These are phyloP conservation scores for Aspergillus sclerotioniger DNA, from an alignment of 495 filamentous ascomycete genomes.

Conservation along the genomic window DNA sequence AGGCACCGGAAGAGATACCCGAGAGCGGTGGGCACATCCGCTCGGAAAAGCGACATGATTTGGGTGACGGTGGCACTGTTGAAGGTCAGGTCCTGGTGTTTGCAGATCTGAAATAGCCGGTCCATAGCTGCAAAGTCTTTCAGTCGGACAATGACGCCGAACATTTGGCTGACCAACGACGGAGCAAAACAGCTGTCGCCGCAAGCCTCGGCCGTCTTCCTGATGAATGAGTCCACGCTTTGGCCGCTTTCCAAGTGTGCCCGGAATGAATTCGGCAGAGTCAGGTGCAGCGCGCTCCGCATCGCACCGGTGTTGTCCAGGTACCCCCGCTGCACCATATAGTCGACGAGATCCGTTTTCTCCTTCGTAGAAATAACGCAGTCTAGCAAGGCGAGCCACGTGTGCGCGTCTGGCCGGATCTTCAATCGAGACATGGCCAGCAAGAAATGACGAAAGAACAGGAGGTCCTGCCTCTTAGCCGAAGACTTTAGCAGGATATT, in stretches of 20 bases:
- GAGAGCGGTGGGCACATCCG: constrained; percentile 24
- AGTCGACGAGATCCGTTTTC: constrained; percentile 31
- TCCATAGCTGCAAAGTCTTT: constrained; percentile 25
- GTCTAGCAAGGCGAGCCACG: constrained; percentile 43
- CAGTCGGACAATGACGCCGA: constrained; percentile 26
- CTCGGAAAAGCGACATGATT: constrained; percentile 23
- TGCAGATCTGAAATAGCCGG: constrained; percentile 30
- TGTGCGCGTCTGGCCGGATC: constrained; percentile 41
- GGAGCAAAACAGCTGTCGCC: constrained; percentile 35
- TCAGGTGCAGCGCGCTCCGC: constrained; percentile 29
- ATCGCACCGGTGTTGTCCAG: constrained; percentile 22
- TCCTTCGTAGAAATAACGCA: constrained; percentile 30
- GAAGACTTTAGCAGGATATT: constrained; percentile 42
- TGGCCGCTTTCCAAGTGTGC: constrained; percentile 35
- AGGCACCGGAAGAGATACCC: constrained; percentile 22
- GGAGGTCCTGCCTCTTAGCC: constrained; percentile 36
- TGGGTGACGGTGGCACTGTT: constrained; percentile 19
- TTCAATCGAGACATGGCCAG: constrained; percentile 31
- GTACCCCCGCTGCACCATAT: constrained; percentile 36
- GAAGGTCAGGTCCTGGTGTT: constrained; percentile 22
- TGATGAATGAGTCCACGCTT: constrained; percentile 35
- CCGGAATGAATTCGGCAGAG: constrained; percentile 31
- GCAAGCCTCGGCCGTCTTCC: constrained; percentile 26
- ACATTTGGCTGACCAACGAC: constrained; percentile 35
- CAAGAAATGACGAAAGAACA: constrained; percentile 31